Base-by-base conservation (phyloP, 2,329 filamentous ascomycete species). In the Hymenoscyphus fraxineus region DNA sequence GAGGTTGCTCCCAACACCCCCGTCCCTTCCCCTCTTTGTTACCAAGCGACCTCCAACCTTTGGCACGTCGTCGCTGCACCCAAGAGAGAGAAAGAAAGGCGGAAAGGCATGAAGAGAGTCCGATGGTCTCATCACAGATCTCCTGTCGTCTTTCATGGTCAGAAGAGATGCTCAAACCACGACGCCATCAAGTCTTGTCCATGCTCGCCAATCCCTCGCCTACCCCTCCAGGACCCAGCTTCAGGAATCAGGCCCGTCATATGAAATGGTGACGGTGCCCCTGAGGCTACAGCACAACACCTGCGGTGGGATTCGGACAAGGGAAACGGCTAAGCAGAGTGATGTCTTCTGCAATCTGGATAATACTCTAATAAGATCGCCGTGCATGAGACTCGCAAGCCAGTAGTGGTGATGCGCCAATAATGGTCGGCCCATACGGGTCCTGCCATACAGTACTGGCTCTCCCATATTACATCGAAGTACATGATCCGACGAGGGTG, bases 331-430 rank as follows among this genome's bases (percentile, higher is more conserved):
- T 65, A 66, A 66, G 62, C 65, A 66, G 51, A 47, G 22, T 22
- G 61, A 62, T 62, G 61, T 62, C 61, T 62, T 35, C 51, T 54
- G 35, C 38, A 51, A 68, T 69, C 61, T 70, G 69, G 69, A 66
- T 69, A 68, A 69, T 69, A 63, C 63, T 35, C 35, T 35, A 35
- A 35, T 35, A 35, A 35, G 47, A 68, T 67, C 59, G 47, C 51
- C 64, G 38, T 66, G 65, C 65, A 54, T 35, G 16, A 62, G 60
- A 54, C 35, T 64, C 22, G 47, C 58, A 39, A 39, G 31, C 39
- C 32, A 27, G 15, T 27, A 27, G 27, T 27, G 27, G 27, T 16
- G 39, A 27, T 41, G 22, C 51, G 51, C 60, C 60, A 62, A 58
- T 62, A 62, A 58, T 62, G 35, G 35, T 54, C 19, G 22, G 47